A percentile compares a stretch with the other conserved stretches of the same genome.
These are phyloP conservation scores for Colletotrichum cordylinicola DNA, from an alignment of 2,329 filamentous ascomycete genomes.

Conservation along the genomic window DNA sequence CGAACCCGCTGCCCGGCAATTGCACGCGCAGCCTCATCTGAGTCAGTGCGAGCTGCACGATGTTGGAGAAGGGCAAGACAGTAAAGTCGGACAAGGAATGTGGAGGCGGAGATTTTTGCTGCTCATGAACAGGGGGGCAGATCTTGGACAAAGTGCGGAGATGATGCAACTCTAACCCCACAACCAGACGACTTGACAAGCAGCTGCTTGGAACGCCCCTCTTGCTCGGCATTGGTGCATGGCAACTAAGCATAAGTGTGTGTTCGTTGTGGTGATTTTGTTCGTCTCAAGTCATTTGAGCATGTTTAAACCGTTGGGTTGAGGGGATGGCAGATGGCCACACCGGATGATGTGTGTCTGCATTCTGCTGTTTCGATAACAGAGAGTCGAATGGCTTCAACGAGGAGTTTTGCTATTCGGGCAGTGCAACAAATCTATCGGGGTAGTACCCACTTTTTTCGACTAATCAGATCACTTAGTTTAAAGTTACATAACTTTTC, in stretches of 20 bases:
- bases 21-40: background rate
- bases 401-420: too few relatives aligned
- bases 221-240: background rate
- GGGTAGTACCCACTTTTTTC: too few relatives aligned
- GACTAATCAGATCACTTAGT: too few relatives aligned
- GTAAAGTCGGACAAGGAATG: background rate
- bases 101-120: background rate
- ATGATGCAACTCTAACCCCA: conserved; percentile 8
- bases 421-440: too few relatives aligned
- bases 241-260: background rate
- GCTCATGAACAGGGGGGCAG: background rate
- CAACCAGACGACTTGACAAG: background rate
- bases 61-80: background rate
- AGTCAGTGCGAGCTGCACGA: background rate
- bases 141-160: background rate
- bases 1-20: background rate
- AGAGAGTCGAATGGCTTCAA: too few relatives aligned
- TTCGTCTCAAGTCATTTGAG: background rate
- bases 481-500: too few relatives aligned
- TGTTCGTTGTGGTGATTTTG: background rate
- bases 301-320: background rate
- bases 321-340: background rate
- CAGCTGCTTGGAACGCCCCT: background rate
- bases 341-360: background rate
- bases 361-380: too few relatives aligned